These are phyloP conservation scores for Caloboletus firmus DNA, from an alignment of 1,284 basidiomycete species.

Conservation along the genomic window DNA sequence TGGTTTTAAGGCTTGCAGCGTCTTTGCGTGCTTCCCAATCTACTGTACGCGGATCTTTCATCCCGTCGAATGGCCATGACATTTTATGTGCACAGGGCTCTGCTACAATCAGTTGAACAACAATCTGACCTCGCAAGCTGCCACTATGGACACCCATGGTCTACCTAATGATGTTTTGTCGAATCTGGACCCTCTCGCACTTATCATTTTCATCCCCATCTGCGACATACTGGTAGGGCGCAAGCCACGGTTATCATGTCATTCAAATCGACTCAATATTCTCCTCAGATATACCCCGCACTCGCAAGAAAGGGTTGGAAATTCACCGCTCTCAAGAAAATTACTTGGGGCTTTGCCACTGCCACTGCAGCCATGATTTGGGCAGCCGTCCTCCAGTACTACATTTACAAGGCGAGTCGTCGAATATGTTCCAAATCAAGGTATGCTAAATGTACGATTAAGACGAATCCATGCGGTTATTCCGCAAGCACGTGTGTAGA, in stretches of 20 bases:
- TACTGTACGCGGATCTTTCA: conserved; percentile 50
- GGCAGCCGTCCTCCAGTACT: conserved; percentile 70
- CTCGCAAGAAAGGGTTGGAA: conserved; percentile 63
- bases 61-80: conserved; percentile 3
- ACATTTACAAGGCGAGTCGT: conserved; percentile 61
- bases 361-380: conserved; percentile 60
- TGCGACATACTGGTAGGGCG: conserved; percentile 53
- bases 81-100: conserved; percentile 50
- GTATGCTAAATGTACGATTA: conserved; percentile 14
- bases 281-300: conserved; percentile 66
- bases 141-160: conserved; percentile 70
- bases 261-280: not conserved
- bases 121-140: conserved; percentile 79
- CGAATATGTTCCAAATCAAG: no score
- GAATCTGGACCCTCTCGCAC: conserved; percentile 76
- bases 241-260: not conserved
- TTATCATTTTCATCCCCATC: conserved; percentile 75
- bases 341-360: conserved; percentile 72
- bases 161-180: conserved; percentile 81
- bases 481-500: conserved; percentile 55
- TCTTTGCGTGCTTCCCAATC: conserved; percentile 78
- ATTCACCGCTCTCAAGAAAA: conserved; percentile 74
- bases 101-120: conserved; percentile 76
- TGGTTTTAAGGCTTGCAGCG: conserved; percentile 81
- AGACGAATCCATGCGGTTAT: conserved; percentile 67